Conservation (phyloP, 805 yeast species). For the Wickerhamiella nectarea region DNA sequence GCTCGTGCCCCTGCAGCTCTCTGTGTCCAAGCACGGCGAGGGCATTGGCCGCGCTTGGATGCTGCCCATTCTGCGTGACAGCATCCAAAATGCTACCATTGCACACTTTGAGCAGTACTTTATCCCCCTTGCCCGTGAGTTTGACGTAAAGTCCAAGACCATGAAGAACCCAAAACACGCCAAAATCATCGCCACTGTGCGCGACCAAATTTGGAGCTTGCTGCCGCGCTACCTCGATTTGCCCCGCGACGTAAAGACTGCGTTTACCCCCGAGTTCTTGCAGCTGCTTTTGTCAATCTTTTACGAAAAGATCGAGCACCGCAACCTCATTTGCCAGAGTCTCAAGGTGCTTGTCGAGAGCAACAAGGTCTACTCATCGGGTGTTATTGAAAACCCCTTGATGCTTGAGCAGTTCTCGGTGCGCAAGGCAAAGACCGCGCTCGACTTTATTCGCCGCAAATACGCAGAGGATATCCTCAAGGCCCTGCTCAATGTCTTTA, state of each 20-base stretch:
- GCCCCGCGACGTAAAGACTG: constrained; percentile 53
- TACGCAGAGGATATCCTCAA: constrained; percentile 62
- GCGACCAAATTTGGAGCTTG: constrained; percentile 86
- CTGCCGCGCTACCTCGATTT: constrained; percentile 81
- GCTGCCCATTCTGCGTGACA: constrained; percentile 79
- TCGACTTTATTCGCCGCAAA: constrained; percentile 43
- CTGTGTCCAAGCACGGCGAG: constrained; percentile 29
- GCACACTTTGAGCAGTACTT: constrained; percentile 48
- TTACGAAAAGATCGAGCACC: constrained; percentile 59
- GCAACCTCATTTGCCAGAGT: constrained; percentile 75
- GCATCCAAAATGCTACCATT: constrained; percentile 58
- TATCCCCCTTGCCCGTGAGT: constrained; percentile 41
- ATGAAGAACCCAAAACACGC: constrained; percentile 39
- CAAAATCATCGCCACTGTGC: constrained; percentile 70
- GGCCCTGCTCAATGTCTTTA: constrained; percentile 80
- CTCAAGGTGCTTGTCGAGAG: constrained; percentile 67
- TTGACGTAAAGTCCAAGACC: constrained; percentile 21
- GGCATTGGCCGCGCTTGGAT: constrained; percentile 91
- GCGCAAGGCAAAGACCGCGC: constrained; percentile 38
- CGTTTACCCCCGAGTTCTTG: constrained; percentile 70
- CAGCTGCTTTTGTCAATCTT: constrained; percentile 56
- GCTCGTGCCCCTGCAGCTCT: constrained; percentile 64
- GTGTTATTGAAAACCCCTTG: constrained; percentile 46
- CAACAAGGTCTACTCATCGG: constrained; percentile 44
- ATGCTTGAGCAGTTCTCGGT: constrained; percentile 49